phyloP scores from a whole-genome alignment of 176 grass and related monocot genomes.

The Carex myosuroides region DNA sequence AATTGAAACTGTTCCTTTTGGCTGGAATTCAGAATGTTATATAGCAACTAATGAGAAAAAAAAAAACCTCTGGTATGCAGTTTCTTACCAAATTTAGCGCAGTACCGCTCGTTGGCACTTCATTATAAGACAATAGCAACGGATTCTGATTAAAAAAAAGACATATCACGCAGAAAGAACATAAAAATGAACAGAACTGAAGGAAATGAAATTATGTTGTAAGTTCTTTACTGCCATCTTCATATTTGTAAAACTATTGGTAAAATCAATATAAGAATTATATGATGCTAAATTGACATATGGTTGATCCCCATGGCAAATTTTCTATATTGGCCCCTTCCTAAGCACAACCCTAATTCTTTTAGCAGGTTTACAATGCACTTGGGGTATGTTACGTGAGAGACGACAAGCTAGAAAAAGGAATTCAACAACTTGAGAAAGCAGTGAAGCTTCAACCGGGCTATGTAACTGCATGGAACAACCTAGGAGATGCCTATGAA shows the following conservation, averaged over 20 bases:
- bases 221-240: not conserved
- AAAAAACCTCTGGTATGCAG: not conserved
- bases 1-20: not conserved
- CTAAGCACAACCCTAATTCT: not conserved
- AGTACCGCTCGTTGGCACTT: not conserved
- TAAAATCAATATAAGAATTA: not conserved
- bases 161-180: not conserved
- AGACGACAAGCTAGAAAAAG: conserved; percentile 74
- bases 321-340: not conserved
- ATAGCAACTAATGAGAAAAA: not conserved
- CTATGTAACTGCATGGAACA: conserved; percentile 95
- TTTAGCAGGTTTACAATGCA: conserved; percentile 78
- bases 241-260: not conserved
- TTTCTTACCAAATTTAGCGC: not conserved
- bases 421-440: conserved; percentile 68
- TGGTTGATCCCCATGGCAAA: not conserved
- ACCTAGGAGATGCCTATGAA: conserved; percentile 80
- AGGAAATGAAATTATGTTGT: not conserved
- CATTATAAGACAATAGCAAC: not conserved
- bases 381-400: conserved; percentile 82
- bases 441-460: conserved; percentile 84
- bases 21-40: not conserved
- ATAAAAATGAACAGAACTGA: not conserved
- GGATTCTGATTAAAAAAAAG: not conserved
- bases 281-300: not conserved